Evolutionary conservation across 2,329 filamentous ascomycete genomes (phyloP).

Genomic region (Fusarium protoensiforme): DNA sequence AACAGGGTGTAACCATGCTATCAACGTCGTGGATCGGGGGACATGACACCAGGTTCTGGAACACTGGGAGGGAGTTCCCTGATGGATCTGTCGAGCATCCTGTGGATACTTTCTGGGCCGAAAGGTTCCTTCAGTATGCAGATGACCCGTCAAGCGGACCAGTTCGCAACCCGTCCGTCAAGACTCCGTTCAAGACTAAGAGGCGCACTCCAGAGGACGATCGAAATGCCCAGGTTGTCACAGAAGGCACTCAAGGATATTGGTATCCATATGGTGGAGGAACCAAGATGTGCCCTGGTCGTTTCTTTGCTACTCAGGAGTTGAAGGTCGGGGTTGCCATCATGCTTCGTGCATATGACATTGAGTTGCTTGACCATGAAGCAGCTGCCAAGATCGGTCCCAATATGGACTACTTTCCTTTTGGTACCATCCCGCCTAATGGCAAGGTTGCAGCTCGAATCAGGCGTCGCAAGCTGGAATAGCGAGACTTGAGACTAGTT

Average conservation of each 20-base stretch:
- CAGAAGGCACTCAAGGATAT: constrained; percentile 42
- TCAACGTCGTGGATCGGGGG: constrained; percentile 26
- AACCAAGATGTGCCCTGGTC: constrained; percentile 48
- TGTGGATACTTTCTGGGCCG: constrained; percentile 34
- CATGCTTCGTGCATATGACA: constrained; percentile 46
- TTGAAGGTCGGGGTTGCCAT: constrained; percentile 45
- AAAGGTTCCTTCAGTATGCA: constrained; percentile 34
- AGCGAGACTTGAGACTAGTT: too few species aligned
- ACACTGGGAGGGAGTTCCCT: constrained; percentile 8
- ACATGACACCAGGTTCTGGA: constrained; percentile 32
- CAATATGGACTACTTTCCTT: constrained; percentile 39
- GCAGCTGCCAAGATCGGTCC: constrained; percentile 14
- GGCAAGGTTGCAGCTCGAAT: constrained; percentile 26
- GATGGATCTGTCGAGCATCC: constrained; percentile 26
- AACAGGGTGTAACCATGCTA: constrained; percentile 24
- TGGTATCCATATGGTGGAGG: constrained; percentile 52
- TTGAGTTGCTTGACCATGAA: constrained; percentile 39
- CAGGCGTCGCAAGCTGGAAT: constrained; percentile 10
- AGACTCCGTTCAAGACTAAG: neutral
- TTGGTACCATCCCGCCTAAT: constrained; percentile 36
- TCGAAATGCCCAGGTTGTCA: neutral
- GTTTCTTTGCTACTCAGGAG: constrained; percentile 50
- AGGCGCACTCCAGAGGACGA: constrained; percentile 11
- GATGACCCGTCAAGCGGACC: constrained; percentile 35
- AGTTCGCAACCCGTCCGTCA: neutral